Conservation (phyloP, 371 early-diverging fungal genomes). For the Capillidium rhysosporum region DNA sequence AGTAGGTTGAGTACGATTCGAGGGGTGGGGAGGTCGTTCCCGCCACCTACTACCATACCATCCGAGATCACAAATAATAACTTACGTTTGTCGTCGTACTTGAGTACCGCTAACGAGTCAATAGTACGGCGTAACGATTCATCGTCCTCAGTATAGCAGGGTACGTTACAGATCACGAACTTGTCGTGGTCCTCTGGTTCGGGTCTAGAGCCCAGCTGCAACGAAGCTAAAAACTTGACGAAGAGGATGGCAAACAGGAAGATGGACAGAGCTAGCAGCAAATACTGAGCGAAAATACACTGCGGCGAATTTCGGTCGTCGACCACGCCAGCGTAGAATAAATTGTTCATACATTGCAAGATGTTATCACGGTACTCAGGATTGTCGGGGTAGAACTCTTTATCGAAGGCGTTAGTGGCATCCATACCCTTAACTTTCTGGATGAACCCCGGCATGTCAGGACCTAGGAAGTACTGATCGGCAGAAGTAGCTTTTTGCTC, state of each 20-base stretch:
- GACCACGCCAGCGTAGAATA: constrained; percentile 76
- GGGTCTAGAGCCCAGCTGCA: constrained; percentile 52
- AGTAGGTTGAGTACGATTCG: constrained; percentile 90
- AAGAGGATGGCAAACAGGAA: constrained; percentile 66
- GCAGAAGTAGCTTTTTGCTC: constrained; percentile 12
- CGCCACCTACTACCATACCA: constrained; percentile 88
- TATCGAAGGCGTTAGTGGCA: constrained; percentile 5
- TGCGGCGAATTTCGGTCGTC: constrained; percentile 57
- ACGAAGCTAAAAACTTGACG: constrained; percentile 80
- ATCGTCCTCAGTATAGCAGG: constrained; percentile 95
- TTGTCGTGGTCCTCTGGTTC: constrained; percentile 71
- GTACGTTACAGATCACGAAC: constrained; percentile 84
- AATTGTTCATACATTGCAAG: constrained; percentile 52
- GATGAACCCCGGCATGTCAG: constrained; percentile 36
- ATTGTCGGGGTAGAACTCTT: constrained; percentile 38
- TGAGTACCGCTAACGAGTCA: constrained; percentile 79
- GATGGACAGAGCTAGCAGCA: constrained; percentile 54
- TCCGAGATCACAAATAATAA: constrained; percentile 82
- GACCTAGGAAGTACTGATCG: constrained; percentile 25
- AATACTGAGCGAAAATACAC: constrained; percentile 77
- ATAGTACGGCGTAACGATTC: constrained; percentile 85
- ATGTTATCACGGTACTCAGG: constrained; percentile 24
- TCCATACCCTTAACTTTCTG: constrained; percentile 37
- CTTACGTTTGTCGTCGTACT: constrained; percentile 90
- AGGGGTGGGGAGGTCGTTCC: constrained; percentile 94